Conservation (phyloP, 345 rosid species). For the Aurinia saxatilis region DNA sequence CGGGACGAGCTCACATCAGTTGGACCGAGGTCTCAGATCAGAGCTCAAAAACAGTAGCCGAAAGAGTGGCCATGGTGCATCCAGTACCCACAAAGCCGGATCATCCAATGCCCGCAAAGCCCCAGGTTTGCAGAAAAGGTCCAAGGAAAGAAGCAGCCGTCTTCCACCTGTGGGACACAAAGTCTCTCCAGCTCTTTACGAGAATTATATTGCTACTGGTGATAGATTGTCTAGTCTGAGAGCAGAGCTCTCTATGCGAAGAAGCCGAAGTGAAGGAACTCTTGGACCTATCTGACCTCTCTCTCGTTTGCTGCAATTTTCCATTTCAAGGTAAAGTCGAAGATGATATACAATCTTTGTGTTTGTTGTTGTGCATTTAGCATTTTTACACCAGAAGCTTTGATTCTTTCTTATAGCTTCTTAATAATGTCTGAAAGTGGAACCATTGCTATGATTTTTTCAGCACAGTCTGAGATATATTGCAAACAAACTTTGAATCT, state of each 20-base stretch:
- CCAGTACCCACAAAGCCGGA: slow-evolving; percentile 29
- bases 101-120: slow-evolving; percentile 48
- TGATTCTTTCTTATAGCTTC: slow-evolving; percentile 17
- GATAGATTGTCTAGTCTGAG: slow-evolving; percentile 41
- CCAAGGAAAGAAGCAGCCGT: slow-evolving; percentile 49
- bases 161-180: slow-evolving; percentile 54
- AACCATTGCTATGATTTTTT: slow-evolving; percentile 15
- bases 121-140: slow-evolving; percentile 39
- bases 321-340: too few species aligned
- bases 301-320: neutral
- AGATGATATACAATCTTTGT: neutral
- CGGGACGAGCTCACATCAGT: slow-evolving; percentile 49
- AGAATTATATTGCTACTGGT: slow-evolving; percentile 37
- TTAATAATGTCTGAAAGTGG: slow-evolving; percentile 25
- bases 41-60: slow-evolving; percentile 48
- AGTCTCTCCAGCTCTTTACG: slow-evolving; percentile 29
- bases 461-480: slow-evolving; percentile 7
- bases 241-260: slow-evolving; percentile 50
- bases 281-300: slow-evolving; percentile 35
- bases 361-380: slow-evolving; percentile 22
- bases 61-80: slow-evolving; percentile 50
- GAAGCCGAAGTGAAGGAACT: slow-evolving; percentile 74
- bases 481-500: slow-evolving; percentile 2
- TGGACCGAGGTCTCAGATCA: slow-evolving; percentile 55
- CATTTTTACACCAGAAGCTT: slow-evolving; percentile 5